Percentiles rank a stretch among this genome's conserved stretches.
Evolutionary conservation across 2,329 filamentous ascomycete species (phyloP).

Genomic region (Bipolaris sorokiniana): DNA sequence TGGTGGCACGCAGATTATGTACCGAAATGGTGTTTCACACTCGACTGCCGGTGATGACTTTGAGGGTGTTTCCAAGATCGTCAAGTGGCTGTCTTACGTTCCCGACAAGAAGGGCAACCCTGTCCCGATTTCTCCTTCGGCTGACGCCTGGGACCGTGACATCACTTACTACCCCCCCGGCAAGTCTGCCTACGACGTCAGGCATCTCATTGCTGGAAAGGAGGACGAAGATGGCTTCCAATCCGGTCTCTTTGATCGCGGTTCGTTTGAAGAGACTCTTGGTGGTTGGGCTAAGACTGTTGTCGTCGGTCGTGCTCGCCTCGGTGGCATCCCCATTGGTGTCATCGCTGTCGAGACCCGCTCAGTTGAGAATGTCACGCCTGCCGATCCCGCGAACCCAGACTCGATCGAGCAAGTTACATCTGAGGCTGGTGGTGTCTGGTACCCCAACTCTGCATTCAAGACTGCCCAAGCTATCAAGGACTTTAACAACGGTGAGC

Average conservation of each 20-base stretch:
- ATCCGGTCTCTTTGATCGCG: constrained; percentile 92
- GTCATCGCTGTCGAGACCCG: constrained; percentile 97
- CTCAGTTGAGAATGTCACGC: constrained; percentile 94
- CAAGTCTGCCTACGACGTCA: constrained; percentile 88
- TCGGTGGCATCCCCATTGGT: constrained; percentile 97
- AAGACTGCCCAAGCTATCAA: constrained; percentile 99
- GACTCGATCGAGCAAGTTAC: constrained; percentile 96
- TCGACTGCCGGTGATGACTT: constrained; percentile 99
- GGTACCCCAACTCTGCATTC: constrained; percentile 99
- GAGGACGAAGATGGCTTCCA: constrained; percentile 85
- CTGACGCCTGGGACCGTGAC: constrained; percentile 92
- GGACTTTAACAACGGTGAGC: constrained; percentile 99
- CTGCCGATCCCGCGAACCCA: constrained; percentile 95
- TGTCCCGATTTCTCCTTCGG: constrained; percentile 85
- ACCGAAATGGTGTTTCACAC: constrained; percentile 99
- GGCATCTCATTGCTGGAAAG: constrained; percentile 90
- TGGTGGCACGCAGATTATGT: constrained; percentile 99
- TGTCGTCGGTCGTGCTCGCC: constrained; percentile 92
- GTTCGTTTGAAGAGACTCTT: constrained; percentile 95
- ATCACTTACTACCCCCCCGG: constrained; percentile 79
- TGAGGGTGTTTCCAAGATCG: constrained; percentile 95
- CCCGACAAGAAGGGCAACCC: constrained; percentile 94
- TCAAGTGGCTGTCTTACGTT: constrained; percentile 97
- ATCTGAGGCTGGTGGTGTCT: constrained; percentile 96
- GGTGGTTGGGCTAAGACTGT: constrained; percentile 97